phyloP scores from a whole-genome alignment of 306 rosid genomes.

The Parietaria judaica region DNA sequence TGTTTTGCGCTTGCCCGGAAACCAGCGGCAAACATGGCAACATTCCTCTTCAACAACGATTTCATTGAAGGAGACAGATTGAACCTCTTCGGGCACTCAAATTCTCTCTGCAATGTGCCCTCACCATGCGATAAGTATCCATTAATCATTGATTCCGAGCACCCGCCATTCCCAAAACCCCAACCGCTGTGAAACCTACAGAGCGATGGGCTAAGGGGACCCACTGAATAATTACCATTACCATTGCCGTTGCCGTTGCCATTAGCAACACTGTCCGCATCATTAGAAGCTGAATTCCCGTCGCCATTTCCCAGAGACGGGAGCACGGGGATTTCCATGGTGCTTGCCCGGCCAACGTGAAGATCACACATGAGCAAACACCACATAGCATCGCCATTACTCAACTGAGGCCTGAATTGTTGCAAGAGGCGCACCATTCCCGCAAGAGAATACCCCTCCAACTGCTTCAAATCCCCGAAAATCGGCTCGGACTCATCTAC shows the following conservation, averaged over 20 bases:
- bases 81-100: slow-evolving; percentile 87
- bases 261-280: slow-evolving; percentile 34
- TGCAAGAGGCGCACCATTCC: slow-evolving; percentile 84
- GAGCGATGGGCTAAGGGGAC: slow-evolving; percentile 45
- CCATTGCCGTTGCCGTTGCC: slow-evolving; percentile 11
- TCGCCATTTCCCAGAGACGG: slow-evolving; percentile 29
- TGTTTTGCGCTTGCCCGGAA: slow-evolving; percentile 74
- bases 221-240: slow-evolving; percentile 34
- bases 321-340: slow-evolving; percentile 65
- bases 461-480: slow-evolving; percentile 71
- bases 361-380: slow-evolving; percentile 93
- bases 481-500: slow-evolving; percentile 49
- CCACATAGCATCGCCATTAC: slow-evolving; percentile 95
- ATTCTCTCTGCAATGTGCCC: slow-evolving; percentile 45
- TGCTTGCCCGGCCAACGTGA: slow-evolving; percentile 78
- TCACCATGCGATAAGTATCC: slow-evolving; percentile 55
- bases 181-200: slow-evolving; percentile 92
- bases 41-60: slow-evolving; percentile 71
- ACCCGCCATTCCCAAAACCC: slow-evolving; percentile 76
- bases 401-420: slow-evolving; percentile 72
- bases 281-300: slow-evolving; percentile 17
- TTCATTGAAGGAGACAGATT: slow-evolving; percentile 89
- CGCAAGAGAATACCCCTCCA: slow-evolving; percentile 73
- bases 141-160: slow-evolving; percentile 46
- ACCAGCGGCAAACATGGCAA: slow-evolving; percentile 90